phyloP scores from a whole-genome alignment of 1,139 yeast genomes.

The Kazachstania sp. region DNA sequence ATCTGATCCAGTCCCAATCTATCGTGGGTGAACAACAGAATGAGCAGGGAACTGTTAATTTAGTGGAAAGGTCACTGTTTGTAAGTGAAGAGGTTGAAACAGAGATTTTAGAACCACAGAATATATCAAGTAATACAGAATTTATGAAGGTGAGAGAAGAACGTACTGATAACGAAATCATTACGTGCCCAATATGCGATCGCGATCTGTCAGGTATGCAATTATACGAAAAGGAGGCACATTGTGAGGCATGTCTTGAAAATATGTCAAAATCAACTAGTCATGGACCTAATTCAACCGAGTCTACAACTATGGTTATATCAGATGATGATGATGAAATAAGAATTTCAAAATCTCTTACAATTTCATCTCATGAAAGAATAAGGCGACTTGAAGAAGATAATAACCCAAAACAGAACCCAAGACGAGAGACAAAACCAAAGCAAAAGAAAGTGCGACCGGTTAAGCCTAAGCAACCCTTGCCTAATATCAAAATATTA shows the following conservation, averaged over 20 bases:
- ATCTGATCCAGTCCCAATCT: not conserved
- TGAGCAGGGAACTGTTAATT: not conserved
- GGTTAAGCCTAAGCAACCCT: conserved; percentile 30
- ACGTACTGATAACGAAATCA: not conserved
- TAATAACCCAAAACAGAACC: not conserved
- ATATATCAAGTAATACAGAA: not conserved
- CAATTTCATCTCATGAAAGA: too few relatives aligned
- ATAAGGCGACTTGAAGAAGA: too few relatives aligned
- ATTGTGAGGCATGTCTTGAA: conserved; percentile 48
- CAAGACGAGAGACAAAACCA: not conserved
- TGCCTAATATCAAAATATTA: conserved; percentile 50
- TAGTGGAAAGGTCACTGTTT: too few relatives aligned
- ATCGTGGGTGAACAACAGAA: not conserved
- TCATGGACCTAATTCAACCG: not conserved
- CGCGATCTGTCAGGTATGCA: conserved; percentile 32
- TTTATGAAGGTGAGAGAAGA: not conserved
- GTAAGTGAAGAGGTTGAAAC: not conserved
- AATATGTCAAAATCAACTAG: not conserved
- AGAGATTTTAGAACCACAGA: conserved; percentile 4
- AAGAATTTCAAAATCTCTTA: too few relatives aligned
- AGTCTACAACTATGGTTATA: not conserved
- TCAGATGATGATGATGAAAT: not conserved
- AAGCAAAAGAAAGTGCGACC: not conserved
- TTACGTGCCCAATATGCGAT: conserved; percentile 45
- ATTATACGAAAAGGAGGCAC: conserved; percentile 42